Evolutionary conservation across 1,139 yeast genomes (phyloP), one percentile per base, ranked within the genome.

Genomic region (Blastobotrys malaysiensis): DNA sequence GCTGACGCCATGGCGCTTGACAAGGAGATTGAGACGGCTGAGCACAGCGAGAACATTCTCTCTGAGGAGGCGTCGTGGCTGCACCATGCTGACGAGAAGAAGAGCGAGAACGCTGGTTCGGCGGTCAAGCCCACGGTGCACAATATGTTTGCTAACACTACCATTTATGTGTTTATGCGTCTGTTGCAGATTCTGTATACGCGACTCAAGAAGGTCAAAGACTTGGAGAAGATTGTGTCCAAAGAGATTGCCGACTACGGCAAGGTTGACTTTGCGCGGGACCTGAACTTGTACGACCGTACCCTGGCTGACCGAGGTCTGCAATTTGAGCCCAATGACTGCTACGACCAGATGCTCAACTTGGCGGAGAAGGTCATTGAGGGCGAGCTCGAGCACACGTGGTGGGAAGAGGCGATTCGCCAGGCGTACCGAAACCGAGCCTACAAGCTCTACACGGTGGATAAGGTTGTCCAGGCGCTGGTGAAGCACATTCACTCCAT

Each of bases 351-450:
- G 70, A 80, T 90, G 18, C 75, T 93, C 57, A 75, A 75, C 1
- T 76, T 93, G 56, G 81, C 95, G 54, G 90, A 83, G 63, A 81
- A 83, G 60, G 75, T 91, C 52, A 87, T 95, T 60, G 95, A 89
- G 64, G 97, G 96, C 26, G 95, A 90, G 45, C 75, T 93, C 53
- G 99, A 93, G 65, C 96, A 90, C 62, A 96, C 87, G 69, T 86
- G 95, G 88, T 93, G 88, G 69, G 99, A 93, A 73, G 99, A 93
- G 69, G 80, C 96, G 21, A 74, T 95, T 58, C 88, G 99, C 61
- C 97, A 91, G 75, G 97, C 96, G 0, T 93, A 88, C 74, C 82
- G 95, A 64, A 95, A 93, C 72, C 85, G 84, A 61, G 99, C 98
- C 0, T 95, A 88, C 74, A 89, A 88, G 69, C 73, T 93, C 53